Base-by-base conservation (phyloP, 2,329 filamentous ascomycete species). In the Xylaria sp. region DNA sequence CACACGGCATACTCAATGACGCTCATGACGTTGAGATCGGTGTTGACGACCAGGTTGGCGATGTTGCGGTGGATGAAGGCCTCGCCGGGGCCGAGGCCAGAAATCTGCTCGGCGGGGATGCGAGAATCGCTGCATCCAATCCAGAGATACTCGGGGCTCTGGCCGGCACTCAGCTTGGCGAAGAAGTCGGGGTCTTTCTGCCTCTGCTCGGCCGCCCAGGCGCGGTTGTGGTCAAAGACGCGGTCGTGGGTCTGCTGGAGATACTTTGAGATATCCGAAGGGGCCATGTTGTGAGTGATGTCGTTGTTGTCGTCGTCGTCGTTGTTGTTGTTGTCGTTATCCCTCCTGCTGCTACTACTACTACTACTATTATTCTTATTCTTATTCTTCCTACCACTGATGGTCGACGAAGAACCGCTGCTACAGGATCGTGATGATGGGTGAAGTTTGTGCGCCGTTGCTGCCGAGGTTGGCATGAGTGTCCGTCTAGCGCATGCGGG, bases 31-130 rank as follows among this genome's bases (percentile, higher is more conserved):
- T 90, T 94, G 75, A 96, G 86, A 77, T 97, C 94, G 70, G 89
- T 90, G 77, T 90, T 88, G 81, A 89, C 89, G 64, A 97, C 86
- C 71, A 96, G 86, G 84, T 97, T 97, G 81, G 93, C 94, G 79
- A 97, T 97, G 83, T 97, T 97, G 80, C 94, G 92, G 85, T 97
- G 93, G 72, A 96, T 91, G 79, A 97, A 97, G 74, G 95, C 91
- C 80, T 97, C 93, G 73, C 94, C 94, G n/a, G 94, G 92, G 76
- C 91, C 85, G 63, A 95, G 87, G 71, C 92, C 90, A 53, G 93
- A 89, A 78, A 97, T 89, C 76, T 92, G 92, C 76, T 94, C 95
- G 74, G 95, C 94, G n/a, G 94, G 94, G 77, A 95, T 92, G 72
- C 94, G 92, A 45, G 90, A 93, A 84, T 97, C 94, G 79, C 91